Evolutionary conservation across 2,329 filamentous ascomycete genomes (phyloP).

Genomic region (Penicillium hesseltinei): DNA sequence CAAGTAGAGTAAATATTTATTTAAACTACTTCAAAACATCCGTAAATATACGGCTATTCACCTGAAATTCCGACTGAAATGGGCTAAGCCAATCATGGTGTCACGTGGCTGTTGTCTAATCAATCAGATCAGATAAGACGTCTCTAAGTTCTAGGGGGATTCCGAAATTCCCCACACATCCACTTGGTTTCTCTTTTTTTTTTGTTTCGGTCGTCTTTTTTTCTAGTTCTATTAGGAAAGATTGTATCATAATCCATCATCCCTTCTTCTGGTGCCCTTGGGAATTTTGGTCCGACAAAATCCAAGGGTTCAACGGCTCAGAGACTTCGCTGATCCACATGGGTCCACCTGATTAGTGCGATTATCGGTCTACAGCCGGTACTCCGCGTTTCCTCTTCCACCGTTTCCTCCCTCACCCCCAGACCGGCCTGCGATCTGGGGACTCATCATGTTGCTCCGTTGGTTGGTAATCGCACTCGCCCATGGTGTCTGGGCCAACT

Average conservation of each 20-base stretch:
- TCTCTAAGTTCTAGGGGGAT: background rate
- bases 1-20: too few species aligned
- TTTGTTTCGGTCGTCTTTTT: too few species aligned
- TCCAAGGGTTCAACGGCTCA: background rate
- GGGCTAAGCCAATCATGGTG: background rate
- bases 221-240: background rate
- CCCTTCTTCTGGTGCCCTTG: too few species aligned
- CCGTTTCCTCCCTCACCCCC: background rate
- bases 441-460: constrained; percentile 21
- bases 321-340: constrained; percentile 11
- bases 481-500: constrained; percentile 6
- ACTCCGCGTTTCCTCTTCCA: constrained; percentile 14
- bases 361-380: constrained; percentile 10
- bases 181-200: background rate
- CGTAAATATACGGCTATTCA: background rate
- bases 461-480: constrained; percentile 19
- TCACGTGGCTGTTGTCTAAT: constrained; percentile 13
- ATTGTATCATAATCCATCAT: background rate
- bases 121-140: constrained; percentile 20
- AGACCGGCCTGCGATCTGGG: background rate
- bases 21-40: too few species aligned
- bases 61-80: background rate
- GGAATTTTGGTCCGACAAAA: background rate
- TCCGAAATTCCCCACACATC: background rate
- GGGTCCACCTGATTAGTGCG: constrained; percentile 11